Conservation (phyloP, 176 grass and related monocot genomes). For the Saccharum spontaneum region DNA sequence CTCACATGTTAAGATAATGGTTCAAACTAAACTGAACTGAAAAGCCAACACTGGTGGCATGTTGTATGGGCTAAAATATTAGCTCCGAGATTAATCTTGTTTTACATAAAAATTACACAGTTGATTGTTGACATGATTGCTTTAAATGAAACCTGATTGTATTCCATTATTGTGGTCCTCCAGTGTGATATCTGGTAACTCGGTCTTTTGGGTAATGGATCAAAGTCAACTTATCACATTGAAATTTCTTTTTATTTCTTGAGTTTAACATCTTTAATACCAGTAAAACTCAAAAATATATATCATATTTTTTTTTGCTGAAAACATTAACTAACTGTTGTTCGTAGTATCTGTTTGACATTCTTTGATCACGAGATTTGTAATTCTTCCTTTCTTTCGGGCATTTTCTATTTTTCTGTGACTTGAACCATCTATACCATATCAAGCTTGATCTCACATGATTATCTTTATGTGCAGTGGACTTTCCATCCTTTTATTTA, state of each 20-base stretch:
- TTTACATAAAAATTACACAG: background rate
- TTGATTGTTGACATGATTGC: background rate
- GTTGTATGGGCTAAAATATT: background rate
- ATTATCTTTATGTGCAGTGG: slow-evolving; percentile 69
- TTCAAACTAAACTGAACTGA: background rate
- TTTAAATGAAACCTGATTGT: background rate
- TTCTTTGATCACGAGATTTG: background rate
- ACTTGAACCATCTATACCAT: background rate
- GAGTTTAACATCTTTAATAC: background rate
- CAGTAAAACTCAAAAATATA: background rate
- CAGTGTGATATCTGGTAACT: background rate
- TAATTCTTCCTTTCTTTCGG: background rate
- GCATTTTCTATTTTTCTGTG: background rate
- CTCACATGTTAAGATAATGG: background rate
- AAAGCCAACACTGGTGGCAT: background rate
- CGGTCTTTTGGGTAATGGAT: background rate
- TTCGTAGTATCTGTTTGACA: background rate
- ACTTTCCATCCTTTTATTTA: slow-evolving; percentile 97
- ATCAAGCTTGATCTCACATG: slow-evolving; percentile 13
- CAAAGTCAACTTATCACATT: background rate
- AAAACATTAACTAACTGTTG: background rate
- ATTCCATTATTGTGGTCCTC: background rate
- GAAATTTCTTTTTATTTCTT: background rate
- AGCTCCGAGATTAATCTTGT: slow-evolving; percentile 9
- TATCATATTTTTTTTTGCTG: background rate